Conservation (phyloP, 2,329 filamentous ascomycete genomes). For the Sporothrix luriei region DNA sequence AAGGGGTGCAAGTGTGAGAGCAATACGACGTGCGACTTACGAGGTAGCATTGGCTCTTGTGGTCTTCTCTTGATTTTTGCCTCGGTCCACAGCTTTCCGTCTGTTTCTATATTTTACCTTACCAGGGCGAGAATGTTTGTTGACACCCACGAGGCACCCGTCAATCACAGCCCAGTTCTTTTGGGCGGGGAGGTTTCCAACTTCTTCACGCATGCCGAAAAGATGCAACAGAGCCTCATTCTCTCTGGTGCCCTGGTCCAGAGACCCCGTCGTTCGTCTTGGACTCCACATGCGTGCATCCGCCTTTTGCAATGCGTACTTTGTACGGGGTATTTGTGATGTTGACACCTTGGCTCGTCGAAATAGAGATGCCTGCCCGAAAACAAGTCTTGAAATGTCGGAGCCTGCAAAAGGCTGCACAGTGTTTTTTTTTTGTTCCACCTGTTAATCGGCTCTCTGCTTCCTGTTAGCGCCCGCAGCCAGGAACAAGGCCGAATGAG, state of each 20-base stretch:
- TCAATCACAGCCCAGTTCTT: slow-evolving; percentile 10
- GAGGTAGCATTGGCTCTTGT: not conserved
- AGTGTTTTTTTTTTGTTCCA: not conserved
- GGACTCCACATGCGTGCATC: slow-evolving; percentile 9
- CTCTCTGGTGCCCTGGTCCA: not conserved
- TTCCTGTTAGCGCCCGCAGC: slow-evolving; percentile 15
- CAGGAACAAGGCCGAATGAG: not conserved
- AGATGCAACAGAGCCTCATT: slow-evolving; percentile 26
- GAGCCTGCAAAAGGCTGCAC: slow-evolving; percentile 20
- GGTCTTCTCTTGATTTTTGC: not conserved
- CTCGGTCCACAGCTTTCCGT: slow-evolving; percentile 2
- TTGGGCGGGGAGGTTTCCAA: not conserved
- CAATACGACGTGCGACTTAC: not conserved
- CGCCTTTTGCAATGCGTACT: not conserved
- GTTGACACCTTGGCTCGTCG: not conserved
- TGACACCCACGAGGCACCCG: slow-evolving; percentile 12
- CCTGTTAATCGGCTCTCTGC: not conserved
- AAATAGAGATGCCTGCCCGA: slow-evolving; percentile 15
- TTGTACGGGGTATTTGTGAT: not conserved
- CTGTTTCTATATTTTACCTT: not conserved
- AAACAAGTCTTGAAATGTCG: not conserved
- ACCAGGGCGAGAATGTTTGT: not conserved
- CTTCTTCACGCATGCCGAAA: not conserved
- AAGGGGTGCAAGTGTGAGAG: not conserved
- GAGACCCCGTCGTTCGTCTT: not conserved